A percentile compares a stretch with the other conserved stretches of the same genome.
Conservation (phyloP, 805 yeast species). For the Pichia heedii region DNA sequence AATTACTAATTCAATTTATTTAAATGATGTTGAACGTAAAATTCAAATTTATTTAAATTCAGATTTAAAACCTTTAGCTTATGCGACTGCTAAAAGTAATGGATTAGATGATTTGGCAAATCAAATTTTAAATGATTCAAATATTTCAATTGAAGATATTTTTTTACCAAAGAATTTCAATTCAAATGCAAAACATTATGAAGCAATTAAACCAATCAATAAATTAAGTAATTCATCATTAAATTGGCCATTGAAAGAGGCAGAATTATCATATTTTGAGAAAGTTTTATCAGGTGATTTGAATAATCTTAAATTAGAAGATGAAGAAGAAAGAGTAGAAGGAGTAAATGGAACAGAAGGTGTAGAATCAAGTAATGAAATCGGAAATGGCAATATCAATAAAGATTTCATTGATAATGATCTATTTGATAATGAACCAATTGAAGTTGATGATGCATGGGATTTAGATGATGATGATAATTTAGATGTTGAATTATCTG, state of each 20-base stretch:
- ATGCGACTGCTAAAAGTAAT: constrained; percentile 81
- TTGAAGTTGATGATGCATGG: constrained; percentile 57
- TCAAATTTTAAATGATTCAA: constrained; percentile 62
- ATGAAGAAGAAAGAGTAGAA: constrained; percentile 18
- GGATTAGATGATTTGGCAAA: constrained; percentile 73
- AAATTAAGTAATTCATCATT: constrained; percentile 24
- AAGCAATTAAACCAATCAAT: constrained; percentile 40
- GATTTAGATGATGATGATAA: constrained; percentile 78
- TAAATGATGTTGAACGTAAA: constrained; percentile 67
- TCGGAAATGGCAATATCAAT: not conserved
- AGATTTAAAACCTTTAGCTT: constrained; percentile 84
- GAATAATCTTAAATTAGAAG: constrained; percentile 45
- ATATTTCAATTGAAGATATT: constrained; percentile 51
- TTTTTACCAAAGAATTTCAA: constrained; percentile 25
- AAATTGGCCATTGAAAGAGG: constrained; percentile 78
- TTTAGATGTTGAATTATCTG: constrained; percentile 49
- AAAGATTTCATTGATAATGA: constrained; percentile 18
- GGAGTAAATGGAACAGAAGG: no score
- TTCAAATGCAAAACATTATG: constrained; percentile 29
- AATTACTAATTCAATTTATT: constrained; percentile 74
- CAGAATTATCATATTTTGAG: constrained; percentile 75
- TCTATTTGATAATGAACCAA: constrained; percentile 8
- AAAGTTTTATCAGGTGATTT: constrained; percentile 72
- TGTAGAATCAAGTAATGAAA: no score
- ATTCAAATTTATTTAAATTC: constrained; percentile 63